These are phyloP conservation scores for Syzygium grande DNA, from an alignment of 345 rosid species.

Conservation along the genomic window DNA sequence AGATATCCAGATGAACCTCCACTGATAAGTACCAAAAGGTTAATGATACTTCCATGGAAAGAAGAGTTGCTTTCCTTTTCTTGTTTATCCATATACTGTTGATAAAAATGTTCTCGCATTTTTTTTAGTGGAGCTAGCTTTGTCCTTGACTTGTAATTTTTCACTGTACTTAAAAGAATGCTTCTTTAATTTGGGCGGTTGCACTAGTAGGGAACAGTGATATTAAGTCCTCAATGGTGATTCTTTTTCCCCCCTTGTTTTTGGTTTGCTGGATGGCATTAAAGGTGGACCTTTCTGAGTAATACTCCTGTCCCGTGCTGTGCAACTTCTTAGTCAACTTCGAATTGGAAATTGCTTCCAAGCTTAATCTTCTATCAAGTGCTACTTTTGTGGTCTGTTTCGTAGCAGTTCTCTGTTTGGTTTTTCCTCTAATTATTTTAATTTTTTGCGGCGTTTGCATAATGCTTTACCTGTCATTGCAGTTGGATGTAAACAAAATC, in stretches of 20 bases:
- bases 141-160: not conserved
- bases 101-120: not conserved
- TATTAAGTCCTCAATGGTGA: not conserved
- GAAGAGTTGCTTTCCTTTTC: not conserved
- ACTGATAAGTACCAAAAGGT: conserved; percentile 74
- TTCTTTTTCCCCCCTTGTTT: not conserved
- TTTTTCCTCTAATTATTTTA: not conserved
- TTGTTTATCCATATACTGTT: not conserved
- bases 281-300: not conserved
- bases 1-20: conserved; percentile 91
- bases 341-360: not conserved
- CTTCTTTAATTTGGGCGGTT: not conserved
- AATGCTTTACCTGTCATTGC: not conserved
- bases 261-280: not conserved
- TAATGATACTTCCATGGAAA: not conserved
- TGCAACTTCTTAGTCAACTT: not conserved
- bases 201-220: not conserved
- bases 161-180: not conserved
- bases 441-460: not conserved
- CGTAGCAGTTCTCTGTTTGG: not conserved
- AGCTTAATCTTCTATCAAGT: not conserved
- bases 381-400: not conserved
- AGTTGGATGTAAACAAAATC: not conserved
- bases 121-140: not conserved
- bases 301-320: not conserved